Conservation (phyloP, 2,329 filamentous ascomycete genomes). For the Penicillium sclerotiorum region DNA sequence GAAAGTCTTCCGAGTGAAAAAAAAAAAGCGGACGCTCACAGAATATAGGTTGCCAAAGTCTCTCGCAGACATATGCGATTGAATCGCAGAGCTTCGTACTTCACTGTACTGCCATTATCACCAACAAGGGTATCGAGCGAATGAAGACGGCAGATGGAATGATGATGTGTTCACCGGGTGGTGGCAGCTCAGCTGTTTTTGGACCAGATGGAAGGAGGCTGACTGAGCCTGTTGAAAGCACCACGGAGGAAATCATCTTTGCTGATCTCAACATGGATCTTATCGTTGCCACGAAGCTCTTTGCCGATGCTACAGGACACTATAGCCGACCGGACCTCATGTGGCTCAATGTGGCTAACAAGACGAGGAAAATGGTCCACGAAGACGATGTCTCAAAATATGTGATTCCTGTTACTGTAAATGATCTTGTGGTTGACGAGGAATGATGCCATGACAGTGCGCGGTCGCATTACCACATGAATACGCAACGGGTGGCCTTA, state of each 20-base stretch:
- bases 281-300: conserved; percentile 35
- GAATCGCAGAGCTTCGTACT: conserved; percentile 60
- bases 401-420: no score
- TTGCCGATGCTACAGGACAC: conserved; percentile 9
- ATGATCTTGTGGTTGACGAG: no score
- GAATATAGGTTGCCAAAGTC: conserved; percentile 36
- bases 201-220: conserved; percentile 56
- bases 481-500: no score
- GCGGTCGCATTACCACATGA: no score
- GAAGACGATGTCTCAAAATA: no score
- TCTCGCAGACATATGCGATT: conserved; percentile 60
- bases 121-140: conserved; percentile 45
- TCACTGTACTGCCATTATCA: conserved; percentile 54
- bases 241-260: conserved; percentile 52
- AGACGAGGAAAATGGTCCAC: conserved; percentile 5
- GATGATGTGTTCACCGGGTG: conserved; percentile 44
- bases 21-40: neutral
- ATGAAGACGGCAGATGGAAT: conserved; percentile 48
- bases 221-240: conserved; percentile 38
- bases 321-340: conserved; percentile 15
- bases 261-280: conserved; percentile 52
- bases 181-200: conserved; percentile 52
- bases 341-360: conserved; percentile 3
- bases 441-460: no score
- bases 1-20: neutral